Conservation (phyloP, 2,329 filamentous ascomycete species). For the Ophiocordyceps sinensis region DNA sequence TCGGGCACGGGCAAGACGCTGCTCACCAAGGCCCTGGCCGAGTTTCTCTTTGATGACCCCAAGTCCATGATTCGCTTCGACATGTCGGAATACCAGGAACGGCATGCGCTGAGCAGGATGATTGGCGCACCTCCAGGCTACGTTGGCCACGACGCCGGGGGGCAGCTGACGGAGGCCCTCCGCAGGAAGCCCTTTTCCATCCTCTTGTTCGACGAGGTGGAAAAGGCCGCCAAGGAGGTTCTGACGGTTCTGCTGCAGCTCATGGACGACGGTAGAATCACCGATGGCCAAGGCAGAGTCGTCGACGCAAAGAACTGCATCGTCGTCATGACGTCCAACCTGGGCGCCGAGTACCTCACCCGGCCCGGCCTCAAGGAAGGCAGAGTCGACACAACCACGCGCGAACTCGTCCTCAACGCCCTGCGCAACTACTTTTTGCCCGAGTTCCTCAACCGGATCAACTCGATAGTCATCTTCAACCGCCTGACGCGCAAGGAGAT, state of each 20-base stretch:
- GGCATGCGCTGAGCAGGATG: slow-evolving; percentile 89
- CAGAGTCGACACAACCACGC: slow-evolving; percentile 70
- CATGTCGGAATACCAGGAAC: slow-evolving; percentile 99
- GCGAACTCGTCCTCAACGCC: slow-evolving; percentile 79
- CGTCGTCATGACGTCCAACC: slow-evolving; percentile 96
- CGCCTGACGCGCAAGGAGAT: slow-evolving; percentile 82
- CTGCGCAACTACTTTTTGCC: slow-evolving; percentile 94
- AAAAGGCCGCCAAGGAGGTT: slow-evolving; percentile 97
- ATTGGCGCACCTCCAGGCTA: slow-evolving; percentile 96
- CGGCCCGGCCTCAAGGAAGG: slow-evolving; percentile 67
- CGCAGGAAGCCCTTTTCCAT: slow-evolving; percentile 96
- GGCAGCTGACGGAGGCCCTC: slow-evolving; percentile 87
- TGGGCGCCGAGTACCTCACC: slow-evolving; percentile 86
- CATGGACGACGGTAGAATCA: slow-evolving; percentile 98
- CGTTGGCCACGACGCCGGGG: slow-evolving; percentile 89
- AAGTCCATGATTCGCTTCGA: slow-evolving; percentile 98
- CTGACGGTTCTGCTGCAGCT: slow-evolving; percentile 95
- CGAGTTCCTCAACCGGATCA: slow-evolving; percentile 97
- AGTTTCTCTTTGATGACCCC: slow-evolving; percentile 94
- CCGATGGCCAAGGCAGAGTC: slow-evolving; percentile 88
- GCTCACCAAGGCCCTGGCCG: slow-evolving; percentile 88
- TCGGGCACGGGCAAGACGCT: slow-evolving; percentile 97
- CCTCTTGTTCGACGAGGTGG: slow-evolving; percentile 91
- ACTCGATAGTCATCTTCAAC: slow-evolving; percentile 95
- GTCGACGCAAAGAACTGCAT: slow-evolving; percentile 97